Evolutionary conservation across 148 eudicot genomes (phyloP), one percentile per base, ranked within the genome.

Genomic region (Pouteria glomerata): DNA sequence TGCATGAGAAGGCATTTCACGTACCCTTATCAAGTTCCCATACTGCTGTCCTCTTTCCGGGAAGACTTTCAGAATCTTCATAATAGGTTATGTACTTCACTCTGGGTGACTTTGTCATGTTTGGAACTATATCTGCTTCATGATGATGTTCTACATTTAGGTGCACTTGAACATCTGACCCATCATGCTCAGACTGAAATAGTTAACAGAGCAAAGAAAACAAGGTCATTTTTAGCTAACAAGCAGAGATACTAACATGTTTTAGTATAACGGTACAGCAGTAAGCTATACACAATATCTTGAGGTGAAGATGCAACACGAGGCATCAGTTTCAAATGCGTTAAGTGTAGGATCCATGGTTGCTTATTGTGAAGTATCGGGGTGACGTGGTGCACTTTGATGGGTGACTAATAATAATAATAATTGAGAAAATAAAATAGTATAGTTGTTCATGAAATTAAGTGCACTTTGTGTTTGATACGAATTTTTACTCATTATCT

Each of bases 21-120:
- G 48, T 89, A 95, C 98, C 86, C 87, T 95, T 95, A 78, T 91
- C 98, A 81, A 95, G 83, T 84, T 95, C 98, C 98, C 98, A 95
- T 39, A 95, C 93, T 52, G 97, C 98, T 44, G 97, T 95, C 71
- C 97, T 84, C 75, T 85, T 86, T 52, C 90, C 98, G 31, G 93
- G 92, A 69, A 89, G 89, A 80, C 93, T 95, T 81, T 88, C 93
- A 76, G 98, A 82, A 80, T 95, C 98, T 84, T 95, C 97, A 63
- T 88, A 95, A 79, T 86, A 95, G 13, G 98, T 95, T 79, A 95
- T 88, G 85, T 95, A 95, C 84, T 91, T 95, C 67, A 79, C 91
- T 75, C 79, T 85, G 66, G 93, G 82, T 64, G 89, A 84, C 83
- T 81, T 89, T 60, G 96, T 89, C 98, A 95, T 95, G 79, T 88